Evolutionary conservation across 345 rosid genomes (phyloP).

Genomic region (Rhodamnia argentea): DNA sequence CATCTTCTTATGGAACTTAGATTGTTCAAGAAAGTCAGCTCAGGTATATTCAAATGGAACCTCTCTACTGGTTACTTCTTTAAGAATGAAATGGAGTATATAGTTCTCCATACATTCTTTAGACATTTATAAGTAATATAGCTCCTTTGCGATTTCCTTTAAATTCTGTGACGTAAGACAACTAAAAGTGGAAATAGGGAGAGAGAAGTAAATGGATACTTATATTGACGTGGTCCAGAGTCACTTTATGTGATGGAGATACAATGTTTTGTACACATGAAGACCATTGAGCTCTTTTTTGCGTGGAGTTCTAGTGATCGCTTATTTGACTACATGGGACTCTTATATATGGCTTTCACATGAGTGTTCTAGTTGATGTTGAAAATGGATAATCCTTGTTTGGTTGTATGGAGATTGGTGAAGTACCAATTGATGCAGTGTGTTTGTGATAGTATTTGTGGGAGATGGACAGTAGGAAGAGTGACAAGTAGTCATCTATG

Average conservation of each 20-base stretch:
- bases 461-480: neutral
- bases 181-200: neutral
- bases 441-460: neutral
- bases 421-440: neutral
- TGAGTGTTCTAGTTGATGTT: neutral
- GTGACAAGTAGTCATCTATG: neutral
- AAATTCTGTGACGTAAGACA: neutral
- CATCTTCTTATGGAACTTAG: constrained; percentile 68
- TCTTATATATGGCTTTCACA: neutral
- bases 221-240: neutral
- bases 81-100: neutral
- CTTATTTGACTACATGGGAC: neutral
- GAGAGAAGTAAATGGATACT: neutral
- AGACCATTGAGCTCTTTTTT: neutral
- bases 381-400: neutral
- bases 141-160: neutral
- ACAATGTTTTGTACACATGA: neutral
- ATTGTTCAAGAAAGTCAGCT: constrained; percentile 60
- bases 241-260: neutral
- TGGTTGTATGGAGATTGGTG: neutral
- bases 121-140: neutral
- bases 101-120: neutral
- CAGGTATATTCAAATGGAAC: constrained; percentile 29
- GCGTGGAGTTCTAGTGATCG: neutral
- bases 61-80: neutral